A percentile compares a stretch with the other conserved stretches of the same genome.
phyloP scores from a whole-genome alignment of 1,284 basidiomycete genomes.

The Jaminaea rosea region DNA sequence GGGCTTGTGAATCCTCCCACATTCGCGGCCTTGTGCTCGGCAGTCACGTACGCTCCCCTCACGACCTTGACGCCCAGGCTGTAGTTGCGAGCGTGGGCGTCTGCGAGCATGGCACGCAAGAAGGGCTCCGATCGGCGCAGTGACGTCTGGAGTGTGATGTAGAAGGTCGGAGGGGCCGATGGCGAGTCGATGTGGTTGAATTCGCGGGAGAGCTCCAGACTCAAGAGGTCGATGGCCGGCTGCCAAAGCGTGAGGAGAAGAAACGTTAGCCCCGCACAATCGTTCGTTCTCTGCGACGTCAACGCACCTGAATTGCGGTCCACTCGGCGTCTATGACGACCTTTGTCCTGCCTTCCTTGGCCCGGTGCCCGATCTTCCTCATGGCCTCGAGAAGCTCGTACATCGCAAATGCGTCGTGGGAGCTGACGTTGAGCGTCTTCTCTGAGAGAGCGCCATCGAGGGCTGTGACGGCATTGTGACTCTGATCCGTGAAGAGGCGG shows the following conservation, averaged over 20 bases:
- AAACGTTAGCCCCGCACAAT: too few relatives aligned
- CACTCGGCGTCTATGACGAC: slow-evolving; percentile 38
- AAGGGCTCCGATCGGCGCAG: slow-evolving; percentile 58
- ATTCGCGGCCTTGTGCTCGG: slow-evolving; percentile 54
- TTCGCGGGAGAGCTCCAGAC: slow-evolving; percentile 32
- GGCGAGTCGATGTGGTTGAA: slow-evolving; percentile 2
- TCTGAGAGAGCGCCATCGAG: neutral
- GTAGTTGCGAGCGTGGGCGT: slow-evolving; percentile 64
- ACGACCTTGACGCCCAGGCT: slow-evolving; percentile 87
- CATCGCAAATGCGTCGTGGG: slow-evolving; percentile 23
- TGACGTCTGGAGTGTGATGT: slow-evolving; percentile 39
- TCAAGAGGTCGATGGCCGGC: slow-evolving; percentile 40
- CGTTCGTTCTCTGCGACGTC: too few relatives aligned
- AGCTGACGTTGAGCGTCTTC: slow-evolving; percentile 8
- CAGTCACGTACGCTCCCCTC: slow-evolving; percentile 80
- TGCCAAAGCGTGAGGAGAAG: too few relatives aligned
- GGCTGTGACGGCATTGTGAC: slow-evolving; percentile 1
- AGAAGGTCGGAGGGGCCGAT: slow-evolving; percentile 23
- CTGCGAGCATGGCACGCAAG: slow-evolving; percentile 59
- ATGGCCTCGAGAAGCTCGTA: slow-evolving; percentile 14
- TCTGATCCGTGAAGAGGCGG: slow-evolving; percentile 27
- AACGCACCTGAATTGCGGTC: slow-evolving; percentile 35
- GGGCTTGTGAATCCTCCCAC: slow-evolving; percentile 43
- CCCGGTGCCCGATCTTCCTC: slow-evolving; percentile 6
- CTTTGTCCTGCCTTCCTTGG: slow-evolving; percentile 26